A percentile compares a stretch with the other conserved stretches of the same genome.
These are phyloP conservation scores for Ammopiptanthus mongolicus DNA, from an alignment of 306 rosid genomes.

Conservation along the genomic window DNA sequence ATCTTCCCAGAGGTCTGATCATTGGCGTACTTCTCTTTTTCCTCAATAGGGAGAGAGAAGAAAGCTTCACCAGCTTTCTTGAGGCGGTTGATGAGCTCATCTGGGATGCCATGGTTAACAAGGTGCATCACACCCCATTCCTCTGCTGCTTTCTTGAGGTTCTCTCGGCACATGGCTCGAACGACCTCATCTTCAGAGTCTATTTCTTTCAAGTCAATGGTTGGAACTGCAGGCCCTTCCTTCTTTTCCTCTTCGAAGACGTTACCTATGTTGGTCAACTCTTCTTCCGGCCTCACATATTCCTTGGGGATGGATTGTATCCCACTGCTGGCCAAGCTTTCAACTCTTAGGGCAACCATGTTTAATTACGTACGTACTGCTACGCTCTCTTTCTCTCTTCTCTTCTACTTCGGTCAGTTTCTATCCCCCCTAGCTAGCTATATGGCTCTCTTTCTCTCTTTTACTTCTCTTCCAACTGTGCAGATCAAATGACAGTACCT, in stretches of 20 bases:
- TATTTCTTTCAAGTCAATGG: constrained; percentile 57
- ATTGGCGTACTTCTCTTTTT: constrained; percentile 75
- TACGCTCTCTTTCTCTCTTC: not conserved
- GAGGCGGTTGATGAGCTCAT: constrained; percentile 40
- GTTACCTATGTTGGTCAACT: constrained; percentile 50
- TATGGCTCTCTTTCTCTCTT: not conserved
- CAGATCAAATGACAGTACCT: not conserved
- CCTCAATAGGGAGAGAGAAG: constrained; percentile 52
- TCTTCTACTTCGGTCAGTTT: too few relatives aligned
- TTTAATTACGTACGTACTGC: not conserved
- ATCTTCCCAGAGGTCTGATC: constrained; percentile 52
- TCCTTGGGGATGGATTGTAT: constrained; percentile 57
- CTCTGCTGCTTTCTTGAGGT: constrained; percentile 54
- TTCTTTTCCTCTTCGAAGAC: constrained; percentile 64
- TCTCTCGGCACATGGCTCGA: constrained; percentile 44
- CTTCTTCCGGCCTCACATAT: constrained; percentile 72
- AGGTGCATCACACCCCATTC: constrained; percentile 91
- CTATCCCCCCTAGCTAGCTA: too few relatives aligned
- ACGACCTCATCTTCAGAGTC: constrained; percentile 39
- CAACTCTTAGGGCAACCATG: constrained; percentile 55
- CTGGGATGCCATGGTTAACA: constrained; percentile 68
- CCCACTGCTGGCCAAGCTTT: constrained; percentile 63
- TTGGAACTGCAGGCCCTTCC: constrained; percentile 66
- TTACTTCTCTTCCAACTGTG: not conserved
- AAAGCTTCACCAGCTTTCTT: constrained; percentile 52